phyloP scores from a whole-genome alignment of 1,284 basidiomycete genomes.

The Leccinum subspadiceum region DNA sequence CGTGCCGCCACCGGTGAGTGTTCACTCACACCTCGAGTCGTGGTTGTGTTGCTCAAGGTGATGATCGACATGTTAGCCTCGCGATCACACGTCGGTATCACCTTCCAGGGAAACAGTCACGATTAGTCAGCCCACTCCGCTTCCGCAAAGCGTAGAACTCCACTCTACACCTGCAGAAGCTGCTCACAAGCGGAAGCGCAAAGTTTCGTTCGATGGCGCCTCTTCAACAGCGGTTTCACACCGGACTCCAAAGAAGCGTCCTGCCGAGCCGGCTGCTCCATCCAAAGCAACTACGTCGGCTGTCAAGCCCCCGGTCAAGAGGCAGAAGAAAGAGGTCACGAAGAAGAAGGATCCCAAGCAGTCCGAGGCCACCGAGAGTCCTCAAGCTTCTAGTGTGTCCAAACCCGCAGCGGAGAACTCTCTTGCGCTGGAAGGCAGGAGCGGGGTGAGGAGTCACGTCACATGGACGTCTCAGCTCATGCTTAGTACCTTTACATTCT shows the following conservation, averaged over 20 bases:
- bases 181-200: constrained; percentile 22
- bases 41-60: background rate
- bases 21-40: background rate
- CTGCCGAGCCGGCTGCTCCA: background rate
- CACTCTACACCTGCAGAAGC: background rate
- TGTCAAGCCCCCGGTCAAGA: constrained; percentile 23
- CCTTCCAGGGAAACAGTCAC: background rate
- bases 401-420: constrained; percentile 5
- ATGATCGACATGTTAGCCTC: background rate
- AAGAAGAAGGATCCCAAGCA: constrained; percentile 5
- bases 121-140: background rate
- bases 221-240: background rate
- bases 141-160: background rate
- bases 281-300: background rate
- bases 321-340: constrained; percentile 7
- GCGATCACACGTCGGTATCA: background rate
- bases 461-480: constrained; percentile 1
- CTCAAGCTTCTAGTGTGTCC: background rate
- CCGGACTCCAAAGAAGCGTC: background rate
- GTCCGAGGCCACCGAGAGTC: background rate
- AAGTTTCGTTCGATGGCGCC: constrained; percentile 12
- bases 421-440: background rate
- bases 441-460: constrained; percentile 12
- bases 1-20: constrained; percentile 11
- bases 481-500: background rate